Percentiles rank a stretch among this genome's conserved stretches.
Conservation (phyloP, 2,329 filamentous ascomycete genomes). For the Pestalotiopsis fici region DNA sequence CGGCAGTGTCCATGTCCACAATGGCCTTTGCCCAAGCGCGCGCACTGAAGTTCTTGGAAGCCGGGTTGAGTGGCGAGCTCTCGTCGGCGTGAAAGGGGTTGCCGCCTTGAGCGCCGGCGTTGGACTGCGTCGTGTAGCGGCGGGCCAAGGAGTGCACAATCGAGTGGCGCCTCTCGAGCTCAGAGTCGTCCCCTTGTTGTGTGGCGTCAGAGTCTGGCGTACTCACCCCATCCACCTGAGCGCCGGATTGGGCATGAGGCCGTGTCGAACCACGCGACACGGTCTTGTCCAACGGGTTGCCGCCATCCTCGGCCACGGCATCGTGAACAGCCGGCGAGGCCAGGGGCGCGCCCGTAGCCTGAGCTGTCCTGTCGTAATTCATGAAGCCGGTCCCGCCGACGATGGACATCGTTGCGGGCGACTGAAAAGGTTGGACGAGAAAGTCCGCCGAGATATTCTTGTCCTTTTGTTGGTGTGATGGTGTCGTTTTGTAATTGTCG, state of each 20-base stretch:
- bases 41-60: constrained; percentile 52
- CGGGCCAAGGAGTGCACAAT: constrained; percentile 58
- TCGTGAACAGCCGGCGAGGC: constrained; percentile 21
- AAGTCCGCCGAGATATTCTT: too few relatives aligned
- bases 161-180: constrained; percentile 51
- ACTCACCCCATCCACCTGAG: constrained; percentile 34
- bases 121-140: constrained; percentile 52
- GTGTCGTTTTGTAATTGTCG: too few relatives aligned
- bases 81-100: constrained; percentile 54
- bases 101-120: constrained; percentile 29
- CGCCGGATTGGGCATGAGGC: constrained; percentile 37
- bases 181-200: constrained; percentile 39
- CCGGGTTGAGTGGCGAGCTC: constrained; percentile 55
- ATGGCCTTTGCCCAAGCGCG: constrained; percentile 63
- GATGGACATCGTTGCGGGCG: constrained; percentile 38
- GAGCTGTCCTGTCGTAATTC: constrained; percentile 51
- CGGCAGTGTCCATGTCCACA: constrained; percentile 53
- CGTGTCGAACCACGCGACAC: neutral
- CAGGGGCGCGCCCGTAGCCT: constrained; percentile 36
- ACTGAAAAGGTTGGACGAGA: too few relatives aligned
- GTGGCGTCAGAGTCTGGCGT: constrained; percentile 27
- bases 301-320: constrained; percentile 26
- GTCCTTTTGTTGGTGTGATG: too few relatives aligned
- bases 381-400: constrained; percentile 40
- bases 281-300: constrained; percentile 13